Conservation (phyloP, 2,329 filamentous ascomycete genomes). For the Botrytis porri region DNA sequence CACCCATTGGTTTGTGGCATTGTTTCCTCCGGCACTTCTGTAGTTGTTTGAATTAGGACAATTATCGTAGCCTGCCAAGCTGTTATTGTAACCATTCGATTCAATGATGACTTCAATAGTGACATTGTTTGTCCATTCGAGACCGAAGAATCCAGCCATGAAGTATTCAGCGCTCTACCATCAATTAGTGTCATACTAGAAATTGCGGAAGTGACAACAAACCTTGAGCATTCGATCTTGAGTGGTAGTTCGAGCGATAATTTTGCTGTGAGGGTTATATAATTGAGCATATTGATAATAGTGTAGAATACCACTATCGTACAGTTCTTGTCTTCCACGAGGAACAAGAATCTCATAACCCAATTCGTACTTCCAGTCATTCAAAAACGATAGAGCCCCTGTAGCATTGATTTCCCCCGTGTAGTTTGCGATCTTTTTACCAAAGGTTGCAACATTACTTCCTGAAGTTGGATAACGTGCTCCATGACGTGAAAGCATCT, state of each 20-base stretch:
- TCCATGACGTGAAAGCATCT: slow-evolving; percentile 73
- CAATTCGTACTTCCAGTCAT: slow-evolving; percentile 65
- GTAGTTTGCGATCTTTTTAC: slow-evolving; percentile 55
- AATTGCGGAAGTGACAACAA: slow-evolving; percentile 38
- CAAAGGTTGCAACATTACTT: slow-evolving; percentile 54
- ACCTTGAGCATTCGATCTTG: slow-evolving; percentile 72
- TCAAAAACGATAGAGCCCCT: slow-evolving; percentile 62
- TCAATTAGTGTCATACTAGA: slow-evolving; percentile 13
- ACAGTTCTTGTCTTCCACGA: slow-evolving; percentile 69
- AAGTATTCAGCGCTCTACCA: slow-evolving; percentile 63
- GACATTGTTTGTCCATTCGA: slow-evolving; percentile 69
- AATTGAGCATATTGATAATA: slow-evolving; percentile 57
- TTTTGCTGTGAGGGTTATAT: slow-evolving; percentile 69
- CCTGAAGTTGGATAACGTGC: slow-evolving; percentile 67
- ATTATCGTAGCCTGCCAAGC: slow-evolving; percentile 62
- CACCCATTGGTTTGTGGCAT: slow-evolving; percentile 58
- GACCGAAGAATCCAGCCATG: slow-evolving; percentile 73
- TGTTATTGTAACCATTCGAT: slow-evolving; percentile 62
- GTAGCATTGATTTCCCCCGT: slow-evolving; percentile 53
- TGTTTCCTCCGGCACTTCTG: slow-evolving; percentile 48
- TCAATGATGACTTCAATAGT: slow-evolving; percentile 74
- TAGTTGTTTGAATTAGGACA: slow-evolving; percentile 58
- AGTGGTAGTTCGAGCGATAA: slow-evolving; percentile 71
- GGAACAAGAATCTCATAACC: slow-evolving; percentile 71
- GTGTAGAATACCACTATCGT: slow-evolving; percentile 66